Evolutionary conservation across 1,139 yeast genomes (phyloP).

Genomic region (Pichia sp.): DNA sequence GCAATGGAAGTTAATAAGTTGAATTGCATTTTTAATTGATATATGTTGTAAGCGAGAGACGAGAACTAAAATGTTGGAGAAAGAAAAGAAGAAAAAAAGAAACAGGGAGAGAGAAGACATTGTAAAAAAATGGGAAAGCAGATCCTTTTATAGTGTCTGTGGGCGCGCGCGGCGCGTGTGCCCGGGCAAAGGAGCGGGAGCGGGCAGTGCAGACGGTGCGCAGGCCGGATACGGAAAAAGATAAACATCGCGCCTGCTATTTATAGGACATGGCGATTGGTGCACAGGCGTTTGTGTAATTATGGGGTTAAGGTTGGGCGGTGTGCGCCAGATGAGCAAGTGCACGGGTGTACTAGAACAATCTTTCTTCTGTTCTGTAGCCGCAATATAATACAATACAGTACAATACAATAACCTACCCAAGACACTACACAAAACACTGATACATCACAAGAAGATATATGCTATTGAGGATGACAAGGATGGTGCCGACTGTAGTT

Average conservation of each 20-base stretch:
- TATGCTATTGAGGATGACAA: no score
- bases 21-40: constrained; percentile 35
- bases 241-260: background rate
- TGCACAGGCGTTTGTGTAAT: no score
- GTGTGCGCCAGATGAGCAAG: no score
- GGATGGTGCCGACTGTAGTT: no score
- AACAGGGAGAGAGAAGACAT: background rate
- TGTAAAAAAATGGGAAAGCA: constrained; percentile 1
- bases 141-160: background rate
- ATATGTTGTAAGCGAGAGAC: constrained; percentile 26
- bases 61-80: constrained; percentile 13
- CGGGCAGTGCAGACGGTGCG: background rate
- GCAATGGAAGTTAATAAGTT: constrained; percentile 28
- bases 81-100: constrained; percentile 1
- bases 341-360: no score
- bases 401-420: no score
- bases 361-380: no score
- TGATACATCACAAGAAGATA: no score
- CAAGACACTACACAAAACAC: no score
- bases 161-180: background rate
- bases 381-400: no score
- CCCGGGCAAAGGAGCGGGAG: background rate
- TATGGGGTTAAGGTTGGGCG: no score
- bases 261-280: background rate
- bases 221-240: background rate